phyloP scores from a whole-genome alignment of 2,329 filamentous ascomycete species.

The Thielaviopsis euricoi region DNA sequence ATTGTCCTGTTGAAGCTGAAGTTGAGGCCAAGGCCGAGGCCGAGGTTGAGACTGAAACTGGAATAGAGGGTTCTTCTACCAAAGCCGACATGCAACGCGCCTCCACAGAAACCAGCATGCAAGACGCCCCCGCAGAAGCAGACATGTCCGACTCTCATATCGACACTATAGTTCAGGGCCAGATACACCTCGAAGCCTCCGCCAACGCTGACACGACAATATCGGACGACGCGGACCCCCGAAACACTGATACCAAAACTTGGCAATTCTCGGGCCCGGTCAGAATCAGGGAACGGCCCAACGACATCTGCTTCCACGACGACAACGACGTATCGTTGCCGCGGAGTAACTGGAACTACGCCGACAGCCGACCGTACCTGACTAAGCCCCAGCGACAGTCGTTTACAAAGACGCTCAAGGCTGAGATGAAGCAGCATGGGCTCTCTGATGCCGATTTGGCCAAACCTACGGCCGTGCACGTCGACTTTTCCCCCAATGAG shows the following conservation, averaged over 20 bases:
- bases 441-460: not conserved
- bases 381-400: not conserved
- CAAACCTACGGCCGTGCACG: conserved; percentile 18
- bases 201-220: no score
- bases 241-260: not conserved
- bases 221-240: not conserved
- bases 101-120: no score
- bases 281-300: not conserved
- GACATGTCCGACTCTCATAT: no score
- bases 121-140: no score
- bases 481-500: conserved; percentile 29
- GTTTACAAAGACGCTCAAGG: not conserved
- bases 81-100: no score
- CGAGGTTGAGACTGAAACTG: no score
- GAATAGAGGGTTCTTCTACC: no score
- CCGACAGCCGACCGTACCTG: not conserved
- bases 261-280: not conserved
- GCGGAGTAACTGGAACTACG: not conserved
- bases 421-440: not conserved
- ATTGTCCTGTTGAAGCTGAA: no score
- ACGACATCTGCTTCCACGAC: not conserved
- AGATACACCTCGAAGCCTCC: no score
- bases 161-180: no score
- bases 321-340: not conserved
- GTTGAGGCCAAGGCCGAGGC: no score